Conservation (phyloP, 1,284 basidiomycete species). For the Ustilago loliicola region DNA sequence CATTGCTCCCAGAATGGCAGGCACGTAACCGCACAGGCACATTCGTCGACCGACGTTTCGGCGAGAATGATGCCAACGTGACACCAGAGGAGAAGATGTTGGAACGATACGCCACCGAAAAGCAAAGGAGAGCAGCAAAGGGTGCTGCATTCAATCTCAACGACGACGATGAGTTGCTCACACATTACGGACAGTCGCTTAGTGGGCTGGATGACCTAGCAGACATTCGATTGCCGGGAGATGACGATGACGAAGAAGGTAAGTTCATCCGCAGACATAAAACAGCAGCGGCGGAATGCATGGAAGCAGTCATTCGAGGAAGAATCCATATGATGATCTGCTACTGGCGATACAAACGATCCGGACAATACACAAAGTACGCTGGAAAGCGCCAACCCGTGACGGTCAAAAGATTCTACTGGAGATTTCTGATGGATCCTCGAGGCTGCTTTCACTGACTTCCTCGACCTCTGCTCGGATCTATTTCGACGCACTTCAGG, state of each 20-base stretch:
- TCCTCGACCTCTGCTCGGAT: conserved; percentile 1
- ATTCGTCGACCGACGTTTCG: conserved; percentile 93
- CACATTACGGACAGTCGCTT: conserved; percentile 90
- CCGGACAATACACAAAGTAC: conserved; percentile 53
- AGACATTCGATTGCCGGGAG: conserved; percentile 72
- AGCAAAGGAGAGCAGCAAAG: conserved; percentile 74
- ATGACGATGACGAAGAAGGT: conserved; percentile 64
- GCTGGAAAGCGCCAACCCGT: conserved; percentile 57
- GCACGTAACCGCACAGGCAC: conserved; percentile 86
- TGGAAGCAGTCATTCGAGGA: neutral
- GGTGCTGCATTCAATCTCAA: conserved; percentile 88
- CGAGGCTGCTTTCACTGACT: neutral
- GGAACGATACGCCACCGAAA: conserved; percentile 91
- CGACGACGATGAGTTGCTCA: conserved; percentile 76
- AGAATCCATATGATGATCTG: conserved; percentile 52
- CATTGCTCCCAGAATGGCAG: conserved; percentile 83
- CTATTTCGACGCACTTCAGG: neutral
- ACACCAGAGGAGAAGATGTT: conserved; percentile 96
- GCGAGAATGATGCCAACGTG: conserved; percentile 91
- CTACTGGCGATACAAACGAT: conserved; percentile 60
- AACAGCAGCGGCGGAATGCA: neutral
- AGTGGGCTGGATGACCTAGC: conserved; percentile 90
- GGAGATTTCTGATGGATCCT: conserved; percentile 68
- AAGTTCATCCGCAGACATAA: conserved; percentile 21
- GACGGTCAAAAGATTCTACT: conserved; percentile 68